A percentile compares a stretch with the other conserved stretches of the same genome.
phyloP scores from a whole-genome alignment of 2,329 filamentous ascomycete genomes.

The Sarocladium strictum region DNA sequence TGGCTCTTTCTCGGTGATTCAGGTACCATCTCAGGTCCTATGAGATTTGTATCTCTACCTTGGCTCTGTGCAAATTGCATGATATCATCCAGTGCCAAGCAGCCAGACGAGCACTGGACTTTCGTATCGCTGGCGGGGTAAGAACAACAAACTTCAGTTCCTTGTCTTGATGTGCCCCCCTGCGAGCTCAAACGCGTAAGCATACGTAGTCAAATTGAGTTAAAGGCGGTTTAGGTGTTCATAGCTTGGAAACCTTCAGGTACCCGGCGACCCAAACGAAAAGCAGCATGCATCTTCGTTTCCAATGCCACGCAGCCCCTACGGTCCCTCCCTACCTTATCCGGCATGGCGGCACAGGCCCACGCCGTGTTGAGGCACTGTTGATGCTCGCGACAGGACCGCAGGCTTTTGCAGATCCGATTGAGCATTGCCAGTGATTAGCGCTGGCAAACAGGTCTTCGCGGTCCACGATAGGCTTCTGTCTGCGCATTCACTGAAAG shows the following conservation, averaged over 20 bases:
- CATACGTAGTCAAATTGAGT: neutral
- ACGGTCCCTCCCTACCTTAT: neutral
- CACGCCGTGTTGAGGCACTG: neutral
- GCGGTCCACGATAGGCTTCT: too few species aligned
- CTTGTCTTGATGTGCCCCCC: too few species aligned
- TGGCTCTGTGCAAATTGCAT: too few species aligned
- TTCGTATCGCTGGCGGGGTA: neutral
- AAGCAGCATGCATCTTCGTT: neutral
- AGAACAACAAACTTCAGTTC: neutral
- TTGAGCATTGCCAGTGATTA: too few species aligned
- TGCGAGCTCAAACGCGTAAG: too few species aligned
- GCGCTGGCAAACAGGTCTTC: too few species aligned
- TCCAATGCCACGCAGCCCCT: neutral
- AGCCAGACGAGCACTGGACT: neutral
- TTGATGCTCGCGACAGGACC: too few species aligned
- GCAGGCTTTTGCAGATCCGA: neutral
- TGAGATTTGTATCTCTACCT: too few species aligned
- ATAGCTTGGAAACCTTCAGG: neutral
- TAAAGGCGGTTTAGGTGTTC: neutral
- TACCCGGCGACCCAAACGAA: neutral
- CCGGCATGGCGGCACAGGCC: neutral
- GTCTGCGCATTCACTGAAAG: too few species aligned
- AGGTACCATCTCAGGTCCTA: neutral
- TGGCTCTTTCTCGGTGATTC: neutral
- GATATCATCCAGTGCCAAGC: slow-evolving; percentile 2